Evolutionary conservation across 176 grass and related monocot genomes (phyloP), one percentile per base, ranked within the genome.

Genomic region (Ensete ventricosum): DNA sequence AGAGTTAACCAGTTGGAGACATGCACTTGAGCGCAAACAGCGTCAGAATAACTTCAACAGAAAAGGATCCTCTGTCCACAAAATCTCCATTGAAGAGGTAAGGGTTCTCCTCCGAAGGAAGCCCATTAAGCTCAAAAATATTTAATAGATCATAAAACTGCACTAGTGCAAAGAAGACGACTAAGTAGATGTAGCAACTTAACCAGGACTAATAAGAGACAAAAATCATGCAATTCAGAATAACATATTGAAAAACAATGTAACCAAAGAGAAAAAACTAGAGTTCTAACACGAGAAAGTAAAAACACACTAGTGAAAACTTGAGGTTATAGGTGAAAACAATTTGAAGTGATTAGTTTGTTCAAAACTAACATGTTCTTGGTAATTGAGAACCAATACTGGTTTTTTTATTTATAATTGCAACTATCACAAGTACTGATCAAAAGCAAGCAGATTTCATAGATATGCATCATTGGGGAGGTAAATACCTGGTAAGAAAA

Each of bases 41-140:
- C 17, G 88, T 84, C 57, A 99, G 90, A 85, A 99, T 99, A 25
- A 99, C 84, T 91, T 99, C 95, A 67, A 94, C 52, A 17, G 95
- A 99, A 77, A 99, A 99, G 11, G 95, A 94, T 71, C 90, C 95
- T 84, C 91, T 91, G 78, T 99, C 95, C 59, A 94, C 95, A 81
- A 99, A 99, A 62, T 99, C 95, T 23, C 95, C 95, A 82, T 91
- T 99, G 81, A 99, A 99, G 24, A 99, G 79, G 81, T 99, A 99
- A 59, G 90, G 95, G 48, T 99, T 99, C 53, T 94, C 95, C 78
- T 99, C 88, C 9, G 95, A 99, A 21, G 95, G 95, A 83, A 99
- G 83, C 13, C 95, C 95, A 64, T 94, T 99, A 60, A 99, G 86
- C 78, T 94, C 83, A 85, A 99, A 94, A 81, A 99, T 88, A 77